phyloP scores from a whole-genome alignment of 352 stramenopile genomes.

The Pilasporangium apinafurcum region DNA sequence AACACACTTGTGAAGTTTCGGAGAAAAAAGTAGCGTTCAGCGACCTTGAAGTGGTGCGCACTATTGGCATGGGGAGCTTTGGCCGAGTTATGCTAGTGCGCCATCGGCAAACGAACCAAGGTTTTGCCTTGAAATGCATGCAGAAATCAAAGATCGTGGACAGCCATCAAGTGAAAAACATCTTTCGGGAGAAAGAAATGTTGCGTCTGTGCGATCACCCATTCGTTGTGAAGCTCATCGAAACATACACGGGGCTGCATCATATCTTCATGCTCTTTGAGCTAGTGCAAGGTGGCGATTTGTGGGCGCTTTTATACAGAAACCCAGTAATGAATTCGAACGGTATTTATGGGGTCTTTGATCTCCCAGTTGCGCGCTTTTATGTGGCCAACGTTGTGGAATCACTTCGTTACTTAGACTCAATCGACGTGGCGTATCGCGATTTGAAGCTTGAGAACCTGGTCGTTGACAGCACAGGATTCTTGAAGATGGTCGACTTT shows the following conservation, averaged over 20 bases:
- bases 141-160: conserved; percentile 95
- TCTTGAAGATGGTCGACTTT: conserved; percentile 87
- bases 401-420: conserved; percentile 73
- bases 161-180: conserved; percentile 96
- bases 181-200: conserved; percentile 98
- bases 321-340: conserved; percentile 73
- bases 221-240: conserved; percentile 96
- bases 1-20: too few relatives aligned
- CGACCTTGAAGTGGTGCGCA: conserved; percentile 89
- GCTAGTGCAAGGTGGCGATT: conserved; percentile 95
- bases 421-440: conserved; percentile 81
- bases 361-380: conserved; percentile 81
- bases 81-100: conserved; percentile 93
- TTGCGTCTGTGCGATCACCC: conserved; percentile 95
- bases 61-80: conserved; percentile 96
- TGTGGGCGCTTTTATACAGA: conserved; percentile 94
- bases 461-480: conserved; percentile 86
- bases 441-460: conserved; percentile 91
- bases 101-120: conserved; percentile 79
- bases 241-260: conserved; percentile 93
- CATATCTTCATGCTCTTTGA: conserved; percentile 99
- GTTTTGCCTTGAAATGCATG: conserved; percentile 96
- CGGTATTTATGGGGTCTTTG: conserved; percentile 61
- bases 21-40: conserved; percentile 83
- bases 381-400: conserved; percentile 91